Evolutionary conservation across 139 green algal genomes (phyloP).

Genomic region (Picochlorum sp.): DNA sequence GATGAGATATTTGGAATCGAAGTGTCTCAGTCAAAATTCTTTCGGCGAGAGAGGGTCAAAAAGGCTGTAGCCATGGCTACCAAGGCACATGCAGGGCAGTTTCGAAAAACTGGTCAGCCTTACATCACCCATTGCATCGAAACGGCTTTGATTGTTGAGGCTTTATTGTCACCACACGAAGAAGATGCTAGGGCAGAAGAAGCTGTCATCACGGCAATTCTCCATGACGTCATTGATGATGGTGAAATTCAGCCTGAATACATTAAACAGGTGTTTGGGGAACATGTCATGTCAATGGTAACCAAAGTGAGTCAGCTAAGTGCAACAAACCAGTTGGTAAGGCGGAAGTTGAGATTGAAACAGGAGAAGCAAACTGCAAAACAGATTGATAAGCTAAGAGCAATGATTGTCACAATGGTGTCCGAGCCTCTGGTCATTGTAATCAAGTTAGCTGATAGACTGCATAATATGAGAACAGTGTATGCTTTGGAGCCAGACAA

Average conservation of each 20-base stretch:
- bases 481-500: constrained; percentile 68
- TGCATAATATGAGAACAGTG: constrained; percentile 96
- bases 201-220: constrained; percentile 72
- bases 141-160: constrained; percentile 83
- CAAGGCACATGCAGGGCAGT: constrained; percentile 53
- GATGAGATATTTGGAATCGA: constrained; percentile 53
- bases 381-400: constrained; percentile 40
- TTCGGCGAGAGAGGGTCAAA: constrained; percentile 42
- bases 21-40: constrained; percentile 43
- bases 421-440: constrained; percentile 81
- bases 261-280: constrained; percentile 60
- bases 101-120: constrained; percentile 74
- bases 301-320: constrained; percentile 68
- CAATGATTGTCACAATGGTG: constrained; percentile 66
- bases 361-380: constrained; percentile 21
- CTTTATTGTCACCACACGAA: constrained; percentile 24
- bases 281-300: constrained; percentile 65
- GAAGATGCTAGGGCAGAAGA: constrained; percentile 52
- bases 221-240: constrained; percentile 96
- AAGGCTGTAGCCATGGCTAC: constrained; percentile 74
- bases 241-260: constrained; percentile 42
- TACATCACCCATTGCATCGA: constrained; percentile 92
- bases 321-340: constrained; percentile 81
- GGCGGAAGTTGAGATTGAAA: constrained; percentile 47
- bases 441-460: constrained; percentile 90